phyloP scores from a whole-genome alignment of 768 basidiomycete species.

The Melanogaster broomeanus region DNA sequence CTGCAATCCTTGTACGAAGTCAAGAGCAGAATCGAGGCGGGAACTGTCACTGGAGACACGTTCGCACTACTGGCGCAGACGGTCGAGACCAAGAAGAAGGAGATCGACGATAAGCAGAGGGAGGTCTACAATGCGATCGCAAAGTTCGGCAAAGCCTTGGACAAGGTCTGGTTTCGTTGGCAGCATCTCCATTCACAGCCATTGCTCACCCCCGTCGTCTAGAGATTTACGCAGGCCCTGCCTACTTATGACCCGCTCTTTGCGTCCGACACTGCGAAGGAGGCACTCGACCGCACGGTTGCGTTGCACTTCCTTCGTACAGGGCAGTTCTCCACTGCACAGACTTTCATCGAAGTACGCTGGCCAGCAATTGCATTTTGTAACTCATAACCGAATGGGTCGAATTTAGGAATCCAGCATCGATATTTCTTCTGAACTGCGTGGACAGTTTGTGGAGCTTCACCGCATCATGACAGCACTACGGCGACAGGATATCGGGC shows the following conservation, averaged over 20 bases:
- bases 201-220: conserved; percentile 7
- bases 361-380: not conserved
- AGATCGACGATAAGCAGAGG: conserved; percentile 86
- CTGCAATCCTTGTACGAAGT: conserved; percentile 57
- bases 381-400: not conserved
- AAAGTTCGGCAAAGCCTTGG: conserved; percentile 81
- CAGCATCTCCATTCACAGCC: not conserved
- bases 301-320: conserved; percentile 79
- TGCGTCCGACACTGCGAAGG: conserved; percentile 55
- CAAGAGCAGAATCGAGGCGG: conserved; percentile 52
- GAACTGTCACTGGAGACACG: conserved; percentile 49
- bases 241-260: conserved; percentile 72
- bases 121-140: conserved; percentile 79
- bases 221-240: conserved; percentile 63
- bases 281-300: conserved; percentile 68
- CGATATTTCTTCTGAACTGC: conserved; percentile 51
- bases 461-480: conserved; percentile 73
- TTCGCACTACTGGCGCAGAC: conserved; percentile 53
- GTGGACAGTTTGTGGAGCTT: conserved; percentile 63
- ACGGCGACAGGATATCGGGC: conserved; percentile 62
- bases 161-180: conserved; percentile 65
- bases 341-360: conserved; percentile 71
- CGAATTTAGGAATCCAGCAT: conserved; percentile 64
- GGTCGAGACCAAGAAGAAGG: conserved; percentile 76
- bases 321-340: conserved; percentile 76